Conservation (phyloP, 345 rosid species). For the Bruguiera parviflora region DNA sequence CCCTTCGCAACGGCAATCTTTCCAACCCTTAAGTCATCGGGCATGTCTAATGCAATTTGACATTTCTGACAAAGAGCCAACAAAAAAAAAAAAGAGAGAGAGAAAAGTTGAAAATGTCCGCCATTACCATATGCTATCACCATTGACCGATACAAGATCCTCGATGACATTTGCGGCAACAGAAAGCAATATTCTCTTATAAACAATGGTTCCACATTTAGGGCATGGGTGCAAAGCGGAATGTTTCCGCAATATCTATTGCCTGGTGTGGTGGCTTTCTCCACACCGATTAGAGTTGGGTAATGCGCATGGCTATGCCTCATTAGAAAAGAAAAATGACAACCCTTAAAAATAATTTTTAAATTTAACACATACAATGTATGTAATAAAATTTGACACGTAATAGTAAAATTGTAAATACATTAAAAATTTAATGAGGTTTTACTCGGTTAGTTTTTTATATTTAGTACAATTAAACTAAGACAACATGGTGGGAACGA, state of each 20-base stretch:
- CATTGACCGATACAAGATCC: slow-evolving; percentile 12
- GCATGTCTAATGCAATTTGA: not conserved
- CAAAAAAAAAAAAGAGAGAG: not conserved
- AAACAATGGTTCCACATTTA: not conserved
- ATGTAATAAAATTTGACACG: no score
- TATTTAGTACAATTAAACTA: no score
- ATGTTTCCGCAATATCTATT: slow-evolving; percentile 1
- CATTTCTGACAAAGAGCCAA: slow-evolving; percentile 18
- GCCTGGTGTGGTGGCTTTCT: slow-evolving; percentile 6
- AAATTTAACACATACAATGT: no score
- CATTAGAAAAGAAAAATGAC: no score
- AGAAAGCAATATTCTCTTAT: no score
- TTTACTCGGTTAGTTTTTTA: no score
- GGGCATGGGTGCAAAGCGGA: slow-evolving; percentile 3
- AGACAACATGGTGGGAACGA: no score
- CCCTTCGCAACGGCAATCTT: slow-evolving; percentile 2
- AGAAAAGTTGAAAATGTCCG: slow-evolving; percentile 30
- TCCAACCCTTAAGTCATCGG: slow-evolving; percentile 1
- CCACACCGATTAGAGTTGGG: slow-evolving; percentile 17
- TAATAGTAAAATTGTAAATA: no score
- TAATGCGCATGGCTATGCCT: slow-evolving; percentile 21
- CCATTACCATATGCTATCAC: slow-evolving; percentile 29
- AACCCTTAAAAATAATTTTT: no score
- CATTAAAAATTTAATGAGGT: no score
- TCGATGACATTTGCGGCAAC: not conserved